These are phyloP conservation scores for Balamuthia mandrillaris DNA, from an alignment of 208 protist species.

Conservation along the genomic window DNA sequence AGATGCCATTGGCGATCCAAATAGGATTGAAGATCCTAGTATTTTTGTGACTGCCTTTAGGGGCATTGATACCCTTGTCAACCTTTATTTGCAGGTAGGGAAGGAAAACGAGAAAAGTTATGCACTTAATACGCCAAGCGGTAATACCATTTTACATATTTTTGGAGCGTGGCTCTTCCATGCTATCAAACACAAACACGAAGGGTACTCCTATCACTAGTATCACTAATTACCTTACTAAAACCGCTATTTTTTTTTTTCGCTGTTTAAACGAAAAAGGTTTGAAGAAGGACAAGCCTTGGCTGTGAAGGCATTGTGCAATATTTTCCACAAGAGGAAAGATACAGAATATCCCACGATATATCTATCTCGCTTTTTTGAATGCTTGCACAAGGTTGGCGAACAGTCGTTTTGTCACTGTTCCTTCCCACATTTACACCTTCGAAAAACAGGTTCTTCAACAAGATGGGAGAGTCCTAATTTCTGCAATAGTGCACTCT, in stretches of 20 bases:
- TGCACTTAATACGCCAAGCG: neutral
- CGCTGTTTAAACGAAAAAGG: neutral
- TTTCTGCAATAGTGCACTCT: neutral
- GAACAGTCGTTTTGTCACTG: too few relatives aligned
- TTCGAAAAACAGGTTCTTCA: neutral
- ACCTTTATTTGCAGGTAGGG: conserved; percentile 26
- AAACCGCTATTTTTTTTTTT: neutral
- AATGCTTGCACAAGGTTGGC: neutral
- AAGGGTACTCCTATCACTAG: neutral
- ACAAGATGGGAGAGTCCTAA: neutral
- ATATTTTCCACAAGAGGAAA: conserved; percentile 16
- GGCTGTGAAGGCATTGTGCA: conserved; percentile 4
- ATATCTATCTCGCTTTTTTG: conserved; percentile 18
- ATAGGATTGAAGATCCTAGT: conserved; percentile 28
- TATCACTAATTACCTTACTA: neutral
- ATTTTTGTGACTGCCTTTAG: conserved; percentile 42
- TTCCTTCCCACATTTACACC: neutral
- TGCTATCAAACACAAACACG: neutral
- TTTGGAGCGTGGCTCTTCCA: conserved; percentile 55
- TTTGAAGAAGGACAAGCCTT: neutral
- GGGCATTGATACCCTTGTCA: conserved; percentile 40
- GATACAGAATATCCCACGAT: neutral
- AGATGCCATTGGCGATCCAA: conserved; percentile 37
- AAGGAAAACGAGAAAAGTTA: neutral
- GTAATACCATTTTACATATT: conserved; percentile 51